A percentile compares a stretch with the other conserved stretches of the same genome.
Evolutionary conservation across 495 filamentous ascomycete species (phyloP).

Genomic region (Cercophora samala): DNA sequence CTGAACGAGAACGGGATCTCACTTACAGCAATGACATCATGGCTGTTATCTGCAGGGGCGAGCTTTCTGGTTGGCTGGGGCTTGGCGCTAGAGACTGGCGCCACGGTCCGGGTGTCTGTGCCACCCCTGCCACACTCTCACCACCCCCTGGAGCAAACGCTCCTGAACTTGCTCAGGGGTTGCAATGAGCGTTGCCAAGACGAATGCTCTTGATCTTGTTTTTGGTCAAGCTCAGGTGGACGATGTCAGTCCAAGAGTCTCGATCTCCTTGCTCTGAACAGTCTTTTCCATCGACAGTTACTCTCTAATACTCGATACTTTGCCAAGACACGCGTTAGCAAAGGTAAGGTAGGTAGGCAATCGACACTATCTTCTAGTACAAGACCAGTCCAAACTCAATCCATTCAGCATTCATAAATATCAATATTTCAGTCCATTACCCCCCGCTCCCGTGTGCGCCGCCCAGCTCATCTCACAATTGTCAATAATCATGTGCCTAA

Average conservation of each 20-base stretch:
- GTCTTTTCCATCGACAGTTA: background rate
- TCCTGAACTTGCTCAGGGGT: background rate
- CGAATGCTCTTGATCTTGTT: background rate
- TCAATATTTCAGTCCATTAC: background rate
- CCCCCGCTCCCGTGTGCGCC: background rate
- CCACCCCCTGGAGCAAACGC: background rate
- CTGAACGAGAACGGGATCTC: background rate
- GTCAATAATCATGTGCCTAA: background rate
- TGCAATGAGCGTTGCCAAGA: background rate
- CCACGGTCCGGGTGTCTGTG: background rate
- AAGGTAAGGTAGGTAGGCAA: no score
- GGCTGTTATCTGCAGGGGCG: background rate
- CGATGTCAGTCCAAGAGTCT: background rate
- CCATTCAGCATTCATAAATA: background rate
- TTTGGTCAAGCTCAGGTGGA: background rate
- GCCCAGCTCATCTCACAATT: background rate
- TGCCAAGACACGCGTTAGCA: no score
- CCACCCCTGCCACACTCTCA: background rate
- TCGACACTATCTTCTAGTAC: no score
- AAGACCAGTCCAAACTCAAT: background rate
- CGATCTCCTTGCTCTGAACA: background rate
- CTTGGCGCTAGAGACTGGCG: background rate
- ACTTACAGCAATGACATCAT: background rate
- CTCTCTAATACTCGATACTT: no score
- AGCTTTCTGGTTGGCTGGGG: background rate